Conservation (phyloP, 257 asterid species). For the Capsicum pubescens region DNA sequence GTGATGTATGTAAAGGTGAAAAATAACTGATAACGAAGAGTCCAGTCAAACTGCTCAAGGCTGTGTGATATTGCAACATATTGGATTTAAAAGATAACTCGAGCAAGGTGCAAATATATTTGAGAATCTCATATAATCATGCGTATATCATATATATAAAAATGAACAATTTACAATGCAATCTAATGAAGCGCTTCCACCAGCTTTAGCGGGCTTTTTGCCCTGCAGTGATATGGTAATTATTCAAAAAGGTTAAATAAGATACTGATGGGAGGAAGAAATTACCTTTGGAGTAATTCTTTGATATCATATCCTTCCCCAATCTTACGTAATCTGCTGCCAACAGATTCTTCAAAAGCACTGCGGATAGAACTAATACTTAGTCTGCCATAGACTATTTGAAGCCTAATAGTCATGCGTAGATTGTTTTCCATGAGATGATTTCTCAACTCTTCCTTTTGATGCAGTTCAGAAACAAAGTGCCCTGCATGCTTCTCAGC, state of each 20-base stretch:
- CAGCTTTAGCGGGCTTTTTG: not conserved
- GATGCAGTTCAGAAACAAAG: conserved; percentile 53
- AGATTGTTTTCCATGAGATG: conserved; percentile 78
- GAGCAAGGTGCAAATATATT: not conserved
- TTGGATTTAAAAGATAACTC: not conserved
- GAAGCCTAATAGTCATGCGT: conserved; percentile 81
- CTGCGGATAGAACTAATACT: conserved; percentile 72
- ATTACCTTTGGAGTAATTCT: conserved; percentile 75
- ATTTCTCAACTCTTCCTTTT: conserved; percentile 48
- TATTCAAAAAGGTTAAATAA: not conserved
- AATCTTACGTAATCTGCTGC: conserved; percentile 65
- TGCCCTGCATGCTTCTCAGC: conserved; percentile 57
- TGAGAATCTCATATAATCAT: no score
- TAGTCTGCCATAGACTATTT: conserved; percentile 82
- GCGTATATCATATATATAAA: not conserved
- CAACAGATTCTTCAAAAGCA: conserved; percentile 91
- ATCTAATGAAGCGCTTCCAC: not conserved
- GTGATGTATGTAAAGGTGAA: not conserved
- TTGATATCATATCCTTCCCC: conserved; percentile 61
- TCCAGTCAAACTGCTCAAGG: not conserved
- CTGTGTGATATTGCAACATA: not conserved
- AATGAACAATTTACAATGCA: not conserved
- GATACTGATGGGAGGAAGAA: not conserved
- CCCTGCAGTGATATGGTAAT: not conserved
- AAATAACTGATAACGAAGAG: not conserved